A percentile compares a stretch with the other conserved stretches of the same genome.
These are phyloP conservation scores for Luzula sylvatica DNA, from an alignment of 176 grass and related monocot species.

Conservation along the genomic window DNA sequence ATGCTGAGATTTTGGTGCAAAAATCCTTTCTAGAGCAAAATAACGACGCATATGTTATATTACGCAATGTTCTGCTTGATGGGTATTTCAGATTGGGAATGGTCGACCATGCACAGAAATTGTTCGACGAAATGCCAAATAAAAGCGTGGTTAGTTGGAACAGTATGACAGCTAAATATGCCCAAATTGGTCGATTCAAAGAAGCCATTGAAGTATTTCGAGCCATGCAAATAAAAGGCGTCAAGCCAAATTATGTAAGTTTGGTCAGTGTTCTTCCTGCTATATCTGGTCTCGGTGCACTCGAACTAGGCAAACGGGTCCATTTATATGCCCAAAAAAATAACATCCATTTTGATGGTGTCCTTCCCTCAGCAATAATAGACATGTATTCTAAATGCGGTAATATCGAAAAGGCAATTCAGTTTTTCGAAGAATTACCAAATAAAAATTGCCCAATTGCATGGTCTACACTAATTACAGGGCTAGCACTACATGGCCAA, in stretches of 20 bases:
- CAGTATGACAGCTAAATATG: conserved; percentile 62
- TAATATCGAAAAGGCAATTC: conserved; percentile 45
- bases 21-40: conserved; percentile 25
- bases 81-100: conserved; percentile 37
- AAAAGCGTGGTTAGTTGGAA: conserved; percentile 72
- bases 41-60: conserved; percentile 25
- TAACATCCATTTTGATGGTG: conserved; percentile 30
- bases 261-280: conserved; percentile 59
- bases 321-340: conserved; percentile 44
- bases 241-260: conserved; percentile 48
- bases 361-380: conserved; percentile 55
- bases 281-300: conserved; percentile 48
- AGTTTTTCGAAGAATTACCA: conserved; percentile 38
- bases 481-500: conserved; percentile 53
- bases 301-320: conserved; percentile 66
- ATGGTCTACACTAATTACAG: conserved; percentile 61
- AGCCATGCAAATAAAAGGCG: conserved; percentile 58
- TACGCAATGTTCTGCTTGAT: conserved; percentile 37
- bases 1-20: conserved; percentile 39
- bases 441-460: conserved; percentile 50
- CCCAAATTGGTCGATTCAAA: conserved; percentile 40
- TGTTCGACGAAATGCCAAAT: conserved; percentile 76
- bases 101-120: conserved; percentile 29
- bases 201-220: conserved; percentile 52
- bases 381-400: conserved; percentile 89